Evolutionary conservation across 106 monocot species (phyloP).

Genomic region (Phalaenopsis equestris): DNA sequence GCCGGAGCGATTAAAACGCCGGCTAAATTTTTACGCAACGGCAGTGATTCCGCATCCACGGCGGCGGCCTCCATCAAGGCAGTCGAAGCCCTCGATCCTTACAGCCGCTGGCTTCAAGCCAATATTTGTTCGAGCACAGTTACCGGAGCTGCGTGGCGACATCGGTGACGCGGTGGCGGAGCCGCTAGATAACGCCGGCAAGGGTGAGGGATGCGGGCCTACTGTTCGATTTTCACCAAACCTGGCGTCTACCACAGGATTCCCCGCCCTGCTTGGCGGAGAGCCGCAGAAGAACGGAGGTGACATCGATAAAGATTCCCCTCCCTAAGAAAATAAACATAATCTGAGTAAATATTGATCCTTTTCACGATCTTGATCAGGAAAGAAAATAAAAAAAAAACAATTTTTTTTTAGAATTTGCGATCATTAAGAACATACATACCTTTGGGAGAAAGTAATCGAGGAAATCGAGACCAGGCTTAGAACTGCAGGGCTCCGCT

Average conservation of each 20-base stretch:
- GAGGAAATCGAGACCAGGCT: conserved; percentile 2
- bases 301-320: conserved; percentile 14
- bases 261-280: conserved; percentile 29
- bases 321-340: conserved; percentile 2
- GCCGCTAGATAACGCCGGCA: background rate
- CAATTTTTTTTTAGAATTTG: background rate
- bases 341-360: background rate
- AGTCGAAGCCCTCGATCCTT: conserved; percentile 34
- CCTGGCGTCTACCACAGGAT: conserved; percentile 38
- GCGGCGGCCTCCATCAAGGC: conserved; percentile 19
- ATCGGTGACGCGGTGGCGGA: background rate
- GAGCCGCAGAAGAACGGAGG: conserved; percentile 44
- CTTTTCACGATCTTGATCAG: background rate
- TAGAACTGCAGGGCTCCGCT: conserved; percentile 11
- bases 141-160: background rate
- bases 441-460: conserved; percentile 15
- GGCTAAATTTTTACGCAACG: conserved; percentile 11
- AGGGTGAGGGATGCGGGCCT: background rate
- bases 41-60: conserved; percentile 16
- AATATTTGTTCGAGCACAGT: conserved; percentile 4
- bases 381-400: background rate
- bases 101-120: conserved; percentile 20
- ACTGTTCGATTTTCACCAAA: conserved; percentile 20
- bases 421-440: background rate
- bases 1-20: background rate